These are phyloP conservation scores for Komagataella ulmi DNA, from an alignment of 805 yeast species.

Conservation along the genomic window DNA sequence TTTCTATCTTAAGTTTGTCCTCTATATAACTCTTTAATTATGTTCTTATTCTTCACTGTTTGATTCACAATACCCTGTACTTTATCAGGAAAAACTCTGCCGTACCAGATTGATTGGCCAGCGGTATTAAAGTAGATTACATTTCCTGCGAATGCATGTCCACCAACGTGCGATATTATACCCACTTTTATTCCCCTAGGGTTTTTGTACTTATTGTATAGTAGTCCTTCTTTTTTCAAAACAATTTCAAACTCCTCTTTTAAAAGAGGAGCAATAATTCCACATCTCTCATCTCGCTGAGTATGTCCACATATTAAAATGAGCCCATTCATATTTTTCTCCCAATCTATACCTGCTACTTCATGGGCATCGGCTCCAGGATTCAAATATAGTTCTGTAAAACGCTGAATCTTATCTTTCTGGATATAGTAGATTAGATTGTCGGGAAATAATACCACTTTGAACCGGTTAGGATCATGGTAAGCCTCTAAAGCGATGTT, in stretches of 20 bases:
- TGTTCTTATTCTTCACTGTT: constrained; percentile 31
- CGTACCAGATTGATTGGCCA: constrained; percentile 57
- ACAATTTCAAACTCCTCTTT: constrained; percentile 33
- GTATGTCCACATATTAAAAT: constrained; percentile 57
- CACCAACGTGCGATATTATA: constrained; percentile 66
- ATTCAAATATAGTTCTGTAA: constrained; percentile 26
- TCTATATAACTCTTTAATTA: constrained; percentile 46
- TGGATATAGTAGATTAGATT: constrained; percentile 15
- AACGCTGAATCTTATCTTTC: constrained; percentile 13
- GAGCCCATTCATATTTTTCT: constrained; percentile 14
- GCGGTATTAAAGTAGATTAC: constrained; percentile 38
- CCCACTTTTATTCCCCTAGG: constrained; percentile 30
- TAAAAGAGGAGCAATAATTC: constrained; percentile 47
- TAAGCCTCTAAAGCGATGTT: constrained; percentile 21
- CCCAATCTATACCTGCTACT: constrained; percentile 1
- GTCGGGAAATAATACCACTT: constrained; percentile 45
- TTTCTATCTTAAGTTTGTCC: constrained; percentile 16
- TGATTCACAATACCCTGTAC: constrained; percentile 55
- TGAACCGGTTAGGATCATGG: constrained; percentile 2
- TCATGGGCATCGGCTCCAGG: constrained; percentile 13
- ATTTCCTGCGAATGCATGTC: constrained; percentile 82
- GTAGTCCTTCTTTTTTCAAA: constrained; percentile 19
- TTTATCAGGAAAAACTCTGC: constrained; percentile 50
- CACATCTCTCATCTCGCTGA: constrained; percentile 54
- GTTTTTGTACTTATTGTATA: constrained; percentile 9